Base-by-base conservation (phyloP, 2,329 filamentous ascomycete genomes). In the Xylariaceae sp. region DNA sequence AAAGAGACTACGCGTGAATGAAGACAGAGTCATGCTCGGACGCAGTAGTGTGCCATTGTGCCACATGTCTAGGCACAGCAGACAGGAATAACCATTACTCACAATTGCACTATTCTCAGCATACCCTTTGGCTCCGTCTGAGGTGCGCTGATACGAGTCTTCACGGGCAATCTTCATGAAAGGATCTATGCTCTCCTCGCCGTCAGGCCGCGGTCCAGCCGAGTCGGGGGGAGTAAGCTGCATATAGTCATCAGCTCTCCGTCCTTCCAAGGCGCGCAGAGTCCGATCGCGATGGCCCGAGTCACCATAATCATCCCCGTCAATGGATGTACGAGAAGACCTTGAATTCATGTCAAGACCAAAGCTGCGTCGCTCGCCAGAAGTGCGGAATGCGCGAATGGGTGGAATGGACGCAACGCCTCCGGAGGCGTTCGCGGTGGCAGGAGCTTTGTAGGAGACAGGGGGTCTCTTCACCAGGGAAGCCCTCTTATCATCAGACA, bases 91-190 rank as follows among this genome's bases (percentile, higher is more conserved):
- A 10, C 15, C 33, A 36, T 5, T 36, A 77, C 77, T 75, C 71
- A 81, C 78, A 42, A 74, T 67, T 32, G 71, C 64, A 54, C 66
- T 74, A 36, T 66, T 69, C 30, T 71, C 69, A 6, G 53, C 48
- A 52, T 62, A 63, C 55, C 53, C 47, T 54, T 63, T 58, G 39
- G 65, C 67, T 6, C 68, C 66, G 39, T 72, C 69, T 9, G 60
- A 53, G 15, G 62, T 59, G 44, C 70, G 72, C 42, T 68, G 71
- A 14, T 64, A 59, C 12, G 72, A 57, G 53, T 82, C 78, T 51
- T 83, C 78, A 11, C 75, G 71, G 11, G 80, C 80, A 51, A 83
- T 82, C 47, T 71, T 76, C 52, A 83, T 72, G 55, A 83, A 83
- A 38, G 83, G 68, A 54, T 83, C 80, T 36, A 77, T 77, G 3